Percentiles rank a stretch among this genome's conserved stretches.
Evolutionary conservation across 768 basidiomycete genomes (phyloP).

Genomic region (Russula sp.): DNA sequence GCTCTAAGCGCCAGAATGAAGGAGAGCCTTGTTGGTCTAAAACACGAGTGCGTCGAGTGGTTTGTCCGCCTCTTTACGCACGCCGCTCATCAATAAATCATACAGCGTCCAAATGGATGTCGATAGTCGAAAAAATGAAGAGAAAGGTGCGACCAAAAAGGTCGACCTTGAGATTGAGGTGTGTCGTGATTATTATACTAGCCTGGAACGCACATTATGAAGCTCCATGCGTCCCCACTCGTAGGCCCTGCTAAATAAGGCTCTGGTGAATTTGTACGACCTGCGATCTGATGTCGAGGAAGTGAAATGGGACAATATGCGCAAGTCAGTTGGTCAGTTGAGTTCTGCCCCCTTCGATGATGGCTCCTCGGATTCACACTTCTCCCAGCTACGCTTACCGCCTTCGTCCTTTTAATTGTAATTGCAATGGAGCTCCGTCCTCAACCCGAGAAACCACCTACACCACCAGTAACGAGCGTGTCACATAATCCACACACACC

Average conservation of each 20-base stretch:
- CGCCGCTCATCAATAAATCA: not conserved
- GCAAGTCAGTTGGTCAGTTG: constrained; percentile 65
- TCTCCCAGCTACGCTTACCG: constrained; percentile 52
- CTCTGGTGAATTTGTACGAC: constrained; percentile 67
- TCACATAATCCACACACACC: constrained; percentile 2
- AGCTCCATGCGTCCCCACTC: not conserved
- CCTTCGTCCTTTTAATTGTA: constrained; percentile 63
- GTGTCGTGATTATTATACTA: constrained; percentile 17
- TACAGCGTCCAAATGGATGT: constrained; percentile 92
- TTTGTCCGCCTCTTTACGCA: not conserved
- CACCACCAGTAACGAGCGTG: constrained; percentile 22
- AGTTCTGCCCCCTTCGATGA: not conserved
- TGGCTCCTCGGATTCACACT: not conserved
- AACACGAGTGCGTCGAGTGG: constrained; percentile 71
- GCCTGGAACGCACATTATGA: not conserved
- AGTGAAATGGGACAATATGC: constrained; percentile 85
- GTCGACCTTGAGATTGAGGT: constrained; percentile 85
- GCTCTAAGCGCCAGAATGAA: constrained; percentile 84
- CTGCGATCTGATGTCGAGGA: constrained; percentile 77
- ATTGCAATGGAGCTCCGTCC: constrained; percentile 58
- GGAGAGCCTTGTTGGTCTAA: constrained; percentile 80
- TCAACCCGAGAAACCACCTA: constrained; percentile 33
- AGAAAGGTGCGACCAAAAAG: constrained; percentile 72
- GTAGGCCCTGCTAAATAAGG: constrained; percentile 70
- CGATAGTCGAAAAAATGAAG: constrained; percentile 88